phyloP scores from a whole-genome alignment of 768 basidiomycete genomes.

The Tylopilus balloui region DNA sequence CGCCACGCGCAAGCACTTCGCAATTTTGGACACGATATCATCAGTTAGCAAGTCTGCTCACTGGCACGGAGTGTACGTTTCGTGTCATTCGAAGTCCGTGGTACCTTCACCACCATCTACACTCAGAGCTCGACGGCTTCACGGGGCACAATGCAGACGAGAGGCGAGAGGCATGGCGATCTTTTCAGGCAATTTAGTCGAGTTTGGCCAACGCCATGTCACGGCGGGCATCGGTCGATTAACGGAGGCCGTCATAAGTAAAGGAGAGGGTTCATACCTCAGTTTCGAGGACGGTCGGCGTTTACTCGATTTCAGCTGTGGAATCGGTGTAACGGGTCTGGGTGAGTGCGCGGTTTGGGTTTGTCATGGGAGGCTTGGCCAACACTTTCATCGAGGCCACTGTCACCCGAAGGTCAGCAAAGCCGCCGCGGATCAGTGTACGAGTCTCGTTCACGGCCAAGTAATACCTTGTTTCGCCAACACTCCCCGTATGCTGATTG shows the following conservation, averaged over 20 bases:
- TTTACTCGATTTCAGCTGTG: conserved; percentile 81
- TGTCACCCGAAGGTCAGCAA: conserved; percentile 83
- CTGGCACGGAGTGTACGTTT: conserved; percentile 18
- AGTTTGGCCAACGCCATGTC: conserved; percentile 42
- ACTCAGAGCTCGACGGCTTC: conserved; percentile 1
- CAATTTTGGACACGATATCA: not conserved
- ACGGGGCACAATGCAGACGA: not conserved
- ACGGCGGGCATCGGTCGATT: conserved; percentile 41
- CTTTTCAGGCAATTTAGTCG: conserved; percentile 22
- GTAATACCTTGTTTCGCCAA: conserved; percentile 33
- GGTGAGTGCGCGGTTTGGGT: conserved; percentile 40
- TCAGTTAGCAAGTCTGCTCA: not conserved
- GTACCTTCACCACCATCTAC: not conserved
- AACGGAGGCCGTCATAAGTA: conserved; percentile 54
- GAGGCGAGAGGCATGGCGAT: conserved; percentile 19
- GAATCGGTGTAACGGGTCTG: conserved; percentile 83
- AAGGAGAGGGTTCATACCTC: conserved; percentile 71
- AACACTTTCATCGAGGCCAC: conserved; percentile 51
- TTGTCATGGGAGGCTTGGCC: not conserved
- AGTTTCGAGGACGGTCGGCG: conserved; percentile 66
- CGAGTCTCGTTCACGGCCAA: conserved; percentile 74
- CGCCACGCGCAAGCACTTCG: conserved; percentile 5
- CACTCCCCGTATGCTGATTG: not conserved
- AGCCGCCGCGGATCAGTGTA: conserved; percentile 86
- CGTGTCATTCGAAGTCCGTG: not conserved